Evolutionary conservation across 1,284 basidiomycete genomes (phyloP), one percentile per base, ranked within the genome.

Genomic region (Ustilago sp.): DNA sequence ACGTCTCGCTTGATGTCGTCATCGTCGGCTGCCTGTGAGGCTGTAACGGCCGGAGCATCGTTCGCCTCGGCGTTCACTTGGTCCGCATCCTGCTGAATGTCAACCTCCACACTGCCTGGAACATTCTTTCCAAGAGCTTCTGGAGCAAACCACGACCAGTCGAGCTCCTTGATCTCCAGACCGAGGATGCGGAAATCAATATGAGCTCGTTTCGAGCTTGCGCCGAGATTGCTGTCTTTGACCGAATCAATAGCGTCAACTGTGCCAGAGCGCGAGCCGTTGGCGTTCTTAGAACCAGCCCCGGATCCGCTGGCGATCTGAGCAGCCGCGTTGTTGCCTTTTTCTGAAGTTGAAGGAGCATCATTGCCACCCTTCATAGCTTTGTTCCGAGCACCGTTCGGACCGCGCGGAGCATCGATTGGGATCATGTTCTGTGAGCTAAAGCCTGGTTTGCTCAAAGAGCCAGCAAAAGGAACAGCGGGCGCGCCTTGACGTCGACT

Each of bases 151-250:
- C 81, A 82, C n/a, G 62, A 63, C 81, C 81, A 82, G 15, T 67
- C 63, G 17, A 82, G 66, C 41, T 67, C 68, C 17, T 75, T 68
- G 60, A 82, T 81, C 61, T 80, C 74, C 2, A 82, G 34, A 23
- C 66, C 67, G 2, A 60, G 54, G 57, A 82, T 80, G 23, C 75
- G 70, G 43, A 81, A 82, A 41, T 82, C 81, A 43, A 74, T 74
- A 48, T 70, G 81, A 17, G 55, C 61, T 45, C 61, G 55, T 43
- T 72, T 72, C n/a, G 51, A 53, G 54, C 65, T 39, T 13, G 55
- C 43, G 11, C 52, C 47, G 4, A 31, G 53, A 28, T 45, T 13
- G 48, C 57, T 43, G 54, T 62, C 19, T 53, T 59, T 48, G 45
- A 7, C 50, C 41, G 56, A 58, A 45, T 19, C 28, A n/a, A 9